phyloP scores from a whole-genome alignment of 345 rosid species.

The Kandelia obovata region DNA sequence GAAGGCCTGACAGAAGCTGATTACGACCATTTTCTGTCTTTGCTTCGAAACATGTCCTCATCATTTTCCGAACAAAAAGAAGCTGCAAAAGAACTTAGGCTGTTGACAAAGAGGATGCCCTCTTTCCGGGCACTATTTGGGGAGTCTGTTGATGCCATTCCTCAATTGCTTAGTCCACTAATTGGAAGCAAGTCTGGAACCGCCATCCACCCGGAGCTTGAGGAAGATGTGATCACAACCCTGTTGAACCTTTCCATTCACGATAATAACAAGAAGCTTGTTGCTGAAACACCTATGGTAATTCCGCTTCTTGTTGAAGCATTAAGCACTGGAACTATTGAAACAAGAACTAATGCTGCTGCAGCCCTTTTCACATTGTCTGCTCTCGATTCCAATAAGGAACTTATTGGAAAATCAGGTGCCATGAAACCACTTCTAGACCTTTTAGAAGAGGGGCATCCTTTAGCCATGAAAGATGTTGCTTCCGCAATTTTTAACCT shows the following conservation, averaged over 20 bases:
- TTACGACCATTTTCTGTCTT: conserved; percentile 49
- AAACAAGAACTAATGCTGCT: conserved; percentile 85
- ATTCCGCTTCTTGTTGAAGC: conserved; percentile 74
- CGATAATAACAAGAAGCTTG: conserved; percentile 85
- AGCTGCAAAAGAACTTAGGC: conserved; percentile 78
- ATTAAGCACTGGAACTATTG: conserved; percentile 54
- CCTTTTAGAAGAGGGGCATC: conserved; percentile 74
- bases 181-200: conserved; percentile 29
- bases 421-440: conserved; percentile 69
- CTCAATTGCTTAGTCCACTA: conserved; percentile 59
- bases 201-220: conserved; percentile 50
- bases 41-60: conserved; percentile 58
- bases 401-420: conserved; percentile 67
- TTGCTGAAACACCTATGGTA: conserved; percentile 65
- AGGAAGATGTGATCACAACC: conserved; percentile 87
- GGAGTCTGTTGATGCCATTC: conserved; percentile 50
- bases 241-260: conserved; percentile 82
- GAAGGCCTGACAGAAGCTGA: conserved; percentile 59
- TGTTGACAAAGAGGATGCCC: conserved; percentile 58
- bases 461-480: conserved; percentile 70
- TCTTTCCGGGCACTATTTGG: conserved; percentile 73
- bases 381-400: conserved; percentile 80
- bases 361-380: conserved; percentile 83
- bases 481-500: conserved; percentile 86
- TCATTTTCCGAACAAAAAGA: conserved; percentile 52